A percentile compares a stretch with the other conserved stretches of the same genome.
These are phyloP conservation scores for Jaapia argillacea DNA, from an alignment of 768 basidiomycete genomes.

Conservation along the genomic window DNA sequence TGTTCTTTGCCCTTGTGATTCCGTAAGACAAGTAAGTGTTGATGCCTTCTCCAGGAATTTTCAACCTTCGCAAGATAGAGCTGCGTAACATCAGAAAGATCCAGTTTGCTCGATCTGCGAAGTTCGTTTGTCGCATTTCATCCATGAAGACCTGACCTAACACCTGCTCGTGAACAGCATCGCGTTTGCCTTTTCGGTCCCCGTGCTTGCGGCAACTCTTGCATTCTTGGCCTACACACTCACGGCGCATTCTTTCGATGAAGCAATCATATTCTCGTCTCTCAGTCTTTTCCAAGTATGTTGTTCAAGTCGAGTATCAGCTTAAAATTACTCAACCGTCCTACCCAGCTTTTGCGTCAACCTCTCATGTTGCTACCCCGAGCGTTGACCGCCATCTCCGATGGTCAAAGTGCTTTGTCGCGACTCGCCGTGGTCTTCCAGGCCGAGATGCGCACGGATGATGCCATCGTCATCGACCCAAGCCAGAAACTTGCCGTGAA, in stretches of 20 bases:
- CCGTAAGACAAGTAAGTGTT: not conserved
- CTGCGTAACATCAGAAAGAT: constrained; percentile 47
- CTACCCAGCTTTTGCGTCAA: constrained; percentile 60
- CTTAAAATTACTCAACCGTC: no score
- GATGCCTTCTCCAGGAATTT: constrained; percentile 32
- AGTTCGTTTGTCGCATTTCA: constrained; percentile 26
- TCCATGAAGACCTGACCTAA: constrained; percentile 6
- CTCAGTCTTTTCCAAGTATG: constrained; percentile 52
- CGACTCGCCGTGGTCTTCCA: constrained; percentile 43
- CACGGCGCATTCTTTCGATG: constrained; percentile 43
- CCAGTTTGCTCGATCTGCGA: constrained; percentile 49
- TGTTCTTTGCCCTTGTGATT: no score
- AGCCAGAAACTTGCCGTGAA: constrained; percentile 37
- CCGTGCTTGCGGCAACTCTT: constrained; percentile 56
- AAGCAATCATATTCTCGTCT: constrained; percentile 59
- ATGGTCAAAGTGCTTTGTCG: constrained; percentile 52
- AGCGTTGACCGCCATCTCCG: constrained; percentile 49
- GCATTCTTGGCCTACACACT: constrained; percentile 58
- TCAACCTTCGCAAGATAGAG: constrained; percentile 41
- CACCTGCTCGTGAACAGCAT: constrained; percentile 21
- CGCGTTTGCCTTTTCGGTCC: constrained; percentile 47
- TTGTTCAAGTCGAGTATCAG: no score
- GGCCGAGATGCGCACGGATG: constrained; percentile 39
- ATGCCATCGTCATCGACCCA: constrained; percentile 32
- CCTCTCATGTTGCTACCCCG: constrained; percentile 61